Conservation (phyloP, 495 filamentous ascomycete species). For the Aspergillus homomorphus region DNA sequence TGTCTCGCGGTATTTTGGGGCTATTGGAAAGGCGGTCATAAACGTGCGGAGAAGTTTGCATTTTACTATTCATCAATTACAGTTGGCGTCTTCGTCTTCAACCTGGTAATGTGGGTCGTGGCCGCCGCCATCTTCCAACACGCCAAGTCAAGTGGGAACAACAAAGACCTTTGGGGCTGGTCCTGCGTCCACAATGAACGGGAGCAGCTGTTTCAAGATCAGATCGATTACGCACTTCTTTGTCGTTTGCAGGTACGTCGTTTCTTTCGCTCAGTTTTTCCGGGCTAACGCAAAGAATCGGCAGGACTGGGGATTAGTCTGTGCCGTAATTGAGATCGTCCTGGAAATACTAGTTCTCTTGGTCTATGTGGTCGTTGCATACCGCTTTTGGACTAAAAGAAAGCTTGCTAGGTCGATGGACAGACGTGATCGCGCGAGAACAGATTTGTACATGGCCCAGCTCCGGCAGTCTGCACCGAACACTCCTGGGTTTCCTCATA, state of each 20-base stretch:
- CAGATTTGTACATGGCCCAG: constrained; percentile 93
- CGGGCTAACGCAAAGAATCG: neutral
- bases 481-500: constrained; percentile 73
- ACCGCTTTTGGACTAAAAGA: constrained; percentile 93
- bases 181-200: constrained; percentile 85
- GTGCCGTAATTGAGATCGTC: constrained; percentile 94
- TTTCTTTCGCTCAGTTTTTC: neutral
- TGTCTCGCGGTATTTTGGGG: constrained; percentile 78
- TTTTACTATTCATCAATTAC: constrained; percentile 93
- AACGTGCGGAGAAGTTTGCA: constrained; percentile 83
- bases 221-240: constrained; percentile 85
- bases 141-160: constrained; percentile 64
- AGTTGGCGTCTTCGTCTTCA: constrained; percentile 90
- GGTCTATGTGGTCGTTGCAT: constrained; percentile 93
- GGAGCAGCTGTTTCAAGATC: constrained; percentile 65
- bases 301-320: constrained; percentile 93
- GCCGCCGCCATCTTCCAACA: constrained; percentile 82
- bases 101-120: constrained; percentile 87
- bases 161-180: constrained; percentile 96
- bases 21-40: constrained; percentile 87
- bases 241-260: constrained; percentile 82
- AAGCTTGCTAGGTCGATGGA: constrained; percentile 95
- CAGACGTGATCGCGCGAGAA: constrained; percentile 86
- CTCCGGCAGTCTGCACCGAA: constrained; percentile 93
- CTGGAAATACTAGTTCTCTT: constrained; percentile 87